Conservation (phyloP, 148 eudicot genomes). For the Fagopyrum homotropicum region DNA sequence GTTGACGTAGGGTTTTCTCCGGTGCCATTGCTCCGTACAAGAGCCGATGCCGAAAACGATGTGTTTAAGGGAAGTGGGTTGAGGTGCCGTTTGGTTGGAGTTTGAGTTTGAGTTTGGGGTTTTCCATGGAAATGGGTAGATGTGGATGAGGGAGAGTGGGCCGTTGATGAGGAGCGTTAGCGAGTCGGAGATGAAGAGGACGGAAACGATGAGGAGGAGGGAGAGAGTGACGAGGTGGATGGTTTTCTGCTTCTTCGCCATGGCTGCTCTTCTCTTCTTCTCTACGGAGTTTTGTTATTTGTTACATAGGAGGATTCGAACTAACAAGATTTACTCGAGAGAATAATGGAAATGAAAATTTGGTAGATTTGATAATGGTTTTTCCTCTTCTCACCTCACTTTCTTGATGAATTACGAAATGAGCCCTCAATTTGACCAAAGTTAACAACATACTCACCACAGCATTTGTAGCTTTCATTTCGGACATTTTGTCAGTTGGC, state of each 20-base stretch:
- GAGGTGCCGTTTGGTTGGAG: not conserved
- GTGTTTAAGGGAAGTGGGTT: constrained; percentile 23
- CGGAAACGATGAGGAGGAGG: constrained; percentile 18
- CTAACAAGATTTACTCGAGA: no score
- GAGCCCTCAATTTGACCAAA: no score
- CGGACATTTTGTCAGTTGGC: no score
- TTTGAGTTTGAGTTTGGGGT: not conserved
- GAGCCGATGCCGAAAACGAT: constrained; percentile 53
- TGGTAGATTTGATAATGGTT: no score
- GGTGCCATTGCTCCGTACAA: constrained; percentile 38
- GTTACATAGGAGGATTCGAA: not conserved
- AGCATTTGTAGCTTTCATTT: no score
- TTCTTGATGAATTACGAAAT: no score
- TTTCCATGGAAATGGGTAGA: not conserved
- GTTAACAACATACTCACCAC: no score
- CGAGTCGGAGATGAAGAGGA: constrained; percentile 14
- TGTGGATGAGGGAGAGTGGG: not conserved
- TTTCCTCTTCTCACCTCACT: no score
- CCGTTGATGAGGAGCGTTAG: constrained; percentile 11
- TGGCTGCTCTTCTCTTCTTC: not conserved
- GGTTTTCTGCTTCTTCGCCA: constrained; percentile 12
- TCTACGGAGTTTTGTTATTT: not conserved
- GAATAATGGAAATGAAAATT: no score
- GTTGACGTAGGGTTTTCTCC: constrained; percentile 36
- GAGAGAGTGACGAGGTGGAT: constrained; percentile 9